Base-by-base conservation (phyloP, 192 early-diverging fungal genomes). In the Chytriomyces hyalinus region DNA sequence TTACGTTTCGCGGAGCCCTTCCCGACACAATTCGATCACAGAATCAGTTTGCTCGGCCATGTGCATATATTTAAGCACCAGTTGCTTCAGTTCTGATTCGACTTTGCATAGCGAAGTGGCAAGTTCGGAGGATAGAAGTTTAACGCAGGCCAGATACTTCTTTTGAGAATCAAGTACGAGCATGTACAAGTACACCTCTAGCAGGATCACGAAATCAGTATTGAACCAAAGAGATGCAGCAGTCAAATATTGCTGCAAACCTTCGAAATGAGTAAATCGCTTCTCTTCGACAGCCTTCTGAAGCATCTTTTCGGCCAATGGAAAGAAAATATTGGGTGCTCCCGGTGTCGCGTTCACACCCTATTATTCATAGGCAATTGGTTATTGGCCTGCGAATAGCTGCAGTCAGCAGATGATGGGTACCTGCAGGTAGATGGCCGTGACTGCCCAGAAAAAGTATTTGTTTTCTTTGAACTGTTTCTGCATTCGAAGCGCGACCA, bases 371-470 rank as follows among this genome's bases (percentile, higher is more conserved):
- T 26, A 80, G 10, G n/a, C 17, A 6, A 49, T 8, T 70, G 63
- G 48, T n/a, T 44, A 70, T 45, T 22, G 51, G 20, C 26, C 3
- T 57, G 53, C 15, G 20, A 20, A 57, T 1, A 57, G 20, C 13
- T 2, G 53, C 15, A 57, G 0, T 57, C 15, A n/a, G 53, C 13
- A 13, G 13, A 13, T 57, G 53, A 20, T n/a, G 15, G 15, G 74
- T 80, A 91, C 92, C 84, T 94, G 93, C 49, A 96, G 81, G 60
- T 92, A 88, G 17, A 96, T 84, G 47, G 90, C 89, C 81, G 93
- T 90, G 51, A 95, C 90, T 0, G 91, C 88, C 95, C 94, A 98
- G 83, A 95, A 95, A 76, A 94, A 85, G 81, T 96, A 95, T 64
- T 89, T 91, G 76, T 89, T 83, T 46, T 87, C 80, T 77, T 93